Percentiles rank a stretch among this genome's conserved stretches.
Conservation (phyloP, 495 filamentous ascomycete genomes). For the Hypoxylon trugodes region DNA sequence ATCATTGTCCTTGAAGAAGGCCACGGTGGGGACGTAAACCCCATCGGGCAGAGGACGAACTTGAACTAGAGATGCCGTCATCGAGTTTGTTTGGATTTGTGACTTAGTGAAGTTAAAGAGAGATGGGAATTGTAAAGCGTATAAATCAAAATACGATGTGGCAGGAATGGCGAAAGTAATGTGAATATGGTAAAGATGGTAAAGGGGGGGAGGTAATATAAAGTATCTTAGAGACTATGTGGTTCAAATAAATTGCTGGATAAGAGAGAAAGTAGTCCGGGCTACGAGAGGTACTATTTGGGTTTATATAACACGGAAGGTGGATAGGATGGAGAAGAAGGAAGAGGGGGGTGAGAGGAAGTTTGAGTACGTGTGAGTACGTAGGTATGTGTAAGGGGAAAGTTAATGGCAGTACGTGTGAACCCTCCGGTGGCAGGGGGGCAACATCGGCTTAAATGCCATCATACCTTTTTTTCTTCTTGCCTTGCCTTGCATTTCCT, state of each 20-base stretch:
- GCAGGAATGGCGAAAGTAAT: no score
- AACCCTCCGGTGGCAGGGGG: constrained; percentile 12
- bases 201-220: background rate
- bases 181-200: background rate
- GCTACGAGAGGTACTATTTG: constrained; percentile 8
- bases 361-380: constrained; percentile 10
- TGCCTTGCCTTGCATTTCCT: background rate
- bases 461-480: constrained; percentile 17
- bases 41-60: constrained; percentile 53
- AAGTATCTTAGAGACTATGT: background rate
- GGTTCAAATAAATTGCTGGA: background rate
- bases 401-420: constrained; percentile 17
- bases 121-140: background rate
- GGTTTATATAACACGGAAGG: constrained; percentile 5
- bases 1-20: constrained; percentile 68
- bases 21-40: constrained; percentile 74
- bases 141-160: background rate
- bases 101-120: background rate
- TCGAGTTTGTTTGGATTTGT: constrained; percentile 18
- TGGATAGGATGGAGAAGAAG: background rate
- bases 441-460: constrained; percentile 25
- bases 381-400: no score
- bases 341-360: background rate
- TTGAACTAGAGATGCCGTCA: constrained; percentile 33
- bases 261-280: background rate